Evolutionary conservation across 2,329 filamentous ascomycete species (phyloP).

Genomic region (Neodidymelliopsis sp.): DNA sequence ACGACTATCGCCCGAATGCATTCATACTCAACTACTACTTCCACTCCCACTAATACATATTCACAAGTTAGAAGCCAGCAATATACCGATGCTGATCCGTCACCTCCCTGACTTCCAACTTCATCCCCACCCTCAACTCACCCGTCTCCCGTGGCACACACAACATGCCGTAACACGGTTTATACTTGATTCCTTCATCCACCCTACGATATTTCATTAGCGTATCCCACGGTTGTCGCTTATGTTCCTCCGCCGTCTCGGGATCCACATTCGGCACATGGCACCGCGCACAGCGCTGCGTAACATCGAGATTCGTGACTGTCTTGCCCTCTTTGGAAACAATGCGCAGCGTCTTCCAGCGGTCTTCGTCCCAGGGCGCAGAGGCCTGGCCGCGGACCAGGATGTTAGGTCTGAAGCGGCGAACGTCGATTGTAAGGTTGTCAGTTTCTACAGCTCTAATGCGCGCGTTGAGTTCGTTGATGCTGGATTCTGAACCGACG

Average conservation of each 20-base stretch:
- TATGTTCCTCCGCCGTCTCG: constrained; percentile 65
- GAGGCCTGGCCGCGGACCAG: constrained; percentile 59
- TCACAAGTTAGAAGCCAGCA: constrained; percentile 44
- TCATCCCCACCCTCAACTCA: constrained; percentile 64
- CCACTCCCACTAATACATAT: no score
- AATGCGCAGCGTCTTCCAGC: constrained; percentile 67
- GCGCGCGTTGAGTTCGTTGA: constrained; percentile 65
- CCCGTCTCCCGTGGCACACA: constrained; percentile 67
- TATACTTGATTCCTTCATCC: constrained; percentile 67
- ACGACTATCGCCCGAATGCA: no score
- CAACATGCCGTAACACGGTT: constrained; percentile 73
- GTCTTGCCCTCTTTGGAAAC: constrained; percentile 13
- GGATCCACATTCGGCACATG: constrained; percentile 72
- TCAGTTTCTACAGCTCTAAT: constrained; percentile 50
- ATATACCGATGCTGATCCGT: constrained; percentile 66
- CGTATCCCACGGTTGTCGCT: constrained; percentile 67
- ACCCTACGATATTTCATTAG: constrained; percentile 67
- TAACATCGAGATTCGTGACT: constrained; percentile 59
- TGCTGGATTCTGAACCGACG: constrained; percentile 63
- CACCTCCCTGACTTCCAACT: constrained; percentile 64
- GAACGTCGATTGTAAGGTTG: constrained; percentile 63
- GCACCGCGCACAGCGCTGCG: constrained; percentile 66
- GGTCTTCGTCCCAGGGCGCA: constrained; percentile 68
- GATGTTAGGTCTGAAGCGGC: constrained; percentile 69
- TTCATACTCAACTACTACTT: neutral